phyloP scores from a whole-genome alignment of 2,329 filamentous ascomycete genomes.

The Colletotrichum destructivum region DNA sequence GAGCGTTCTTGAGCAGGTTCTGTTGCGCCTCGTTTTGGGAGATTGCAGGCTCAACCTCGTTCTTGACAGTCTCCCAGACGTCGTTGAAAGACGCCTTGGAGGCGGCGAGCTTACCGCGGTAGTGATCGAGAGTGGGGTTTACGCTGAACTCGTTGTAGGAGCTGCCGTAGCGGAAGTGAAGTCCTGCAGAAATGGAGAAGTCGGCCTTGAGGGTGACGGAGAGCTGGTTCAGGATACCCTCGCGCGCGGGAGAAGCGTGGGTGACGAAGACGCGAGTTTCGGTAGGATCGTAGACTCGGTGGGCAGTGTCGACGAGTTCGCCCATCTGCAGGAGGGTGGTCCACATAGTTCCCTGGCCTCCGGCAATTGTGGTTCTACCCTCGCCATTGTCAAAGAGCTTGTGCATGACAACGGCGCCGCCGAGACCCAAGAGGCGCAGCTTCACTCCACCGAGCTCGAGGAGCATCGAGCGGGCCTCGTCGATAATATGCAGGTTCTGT shows the following conservation, averaged over 20 bases:
- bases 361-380: constrained; percentile 96
- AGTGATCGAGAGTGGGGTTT: constrained; percentile 97
- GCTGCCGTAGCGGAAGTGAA: constrained; percentile 98
- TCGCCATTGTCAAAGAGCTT: constrained; percentile 99
- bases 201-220: constrained; percentile 98
- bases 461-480: constrained; percentile 96
- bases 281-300: constrained; percentile 97
- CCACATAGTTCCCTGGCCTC: constrained; percentile 99
- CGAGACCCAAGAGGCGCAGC: constrained; percentile 91
- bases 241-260: constrained; percentile 94
- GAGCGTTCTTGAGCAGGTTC: constrained; percentile 89
- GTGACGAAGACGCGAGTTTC: constrained; percentile 98
- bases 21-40: constrained; percentile 94
- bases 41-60: constrained; percentile 95
- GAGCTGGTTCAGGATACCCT: constrained; percentile 96
- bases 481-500: constrained; percentile 96
- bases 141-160: constrained; percentile 99
- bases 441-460: constrained; percentile 97
- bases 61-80: constrained; percentile 98
- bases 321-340: constrained; percentile 98
- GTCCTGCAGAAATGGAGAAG: constrained; percentile 96
- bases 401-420: constrained; percentile 98
- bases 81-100: constrained; percentile 99
- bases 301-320: constrained; percentile 96
- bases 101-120: constrained; percentile 96